Conservation (phyloP, 2,329 filamentous ascomycete species). For the Cladobotryum protrusum region DNA sequence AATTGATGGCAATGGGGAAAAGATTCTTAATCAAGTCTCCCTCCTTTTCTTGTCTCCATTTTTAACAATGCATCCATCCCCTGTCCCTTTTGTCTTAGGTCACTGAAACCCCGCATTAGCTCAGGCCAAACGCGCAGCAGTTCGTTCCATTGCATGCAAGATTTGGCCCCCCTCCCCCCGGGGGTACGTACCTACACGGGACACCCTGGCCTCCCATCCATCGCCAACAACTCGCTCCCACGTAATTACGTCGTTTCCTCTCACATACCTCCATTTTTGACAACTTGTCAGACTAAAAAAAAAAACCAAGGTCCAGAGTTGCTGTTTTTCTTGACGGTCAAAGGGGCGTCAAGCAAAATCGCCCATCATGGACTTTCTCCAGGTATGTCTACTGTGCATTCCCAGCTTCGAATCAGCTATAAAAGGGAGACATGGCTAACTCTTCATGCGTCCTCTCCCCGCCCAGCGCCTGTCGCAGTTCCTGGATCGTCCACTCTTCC, state of each 20-base stretch:
- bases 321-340: slow-evolving; percentile 2
- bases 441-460: neutral
- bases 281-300: no score
- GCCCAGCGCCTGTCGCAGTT: slow-evolving; percentile 67
- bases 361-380: slow-evolving; percentile 41
- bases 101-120: slow-evolving; percentile 6
- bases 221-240: no score
- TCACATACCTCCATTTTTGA: neutral
- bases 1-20: neutral
- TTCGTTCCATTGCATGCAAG: neutral
- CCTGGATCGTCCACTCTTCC: slow-evolving; percentile 87
- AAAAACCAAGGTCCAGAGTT: no score
- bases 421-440: neutral
- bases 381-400: slow-evolving; percentile 26
- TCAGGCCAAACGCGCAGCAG: slow-evolving; percentile 7
- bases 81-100: no score
- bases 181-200: slow-evolving; percentile 1
- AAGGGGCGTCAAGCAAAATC: slow-evolving; percentile 11
- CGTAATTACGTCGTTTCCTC: neutral
- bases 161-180: no score
- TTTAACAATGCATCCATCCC: no score
- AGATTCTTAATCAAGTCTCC: no score
- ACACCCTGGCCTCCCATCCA: slow-evolving; percentile 11
- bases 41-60: no score
- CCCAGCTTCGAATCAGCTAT: neutral